These are phyloP conservation scores for Saccharomycopsis microspora DNA, from an alignment of 805 yeast genomes.

Conservation along the genomic window DNA sequence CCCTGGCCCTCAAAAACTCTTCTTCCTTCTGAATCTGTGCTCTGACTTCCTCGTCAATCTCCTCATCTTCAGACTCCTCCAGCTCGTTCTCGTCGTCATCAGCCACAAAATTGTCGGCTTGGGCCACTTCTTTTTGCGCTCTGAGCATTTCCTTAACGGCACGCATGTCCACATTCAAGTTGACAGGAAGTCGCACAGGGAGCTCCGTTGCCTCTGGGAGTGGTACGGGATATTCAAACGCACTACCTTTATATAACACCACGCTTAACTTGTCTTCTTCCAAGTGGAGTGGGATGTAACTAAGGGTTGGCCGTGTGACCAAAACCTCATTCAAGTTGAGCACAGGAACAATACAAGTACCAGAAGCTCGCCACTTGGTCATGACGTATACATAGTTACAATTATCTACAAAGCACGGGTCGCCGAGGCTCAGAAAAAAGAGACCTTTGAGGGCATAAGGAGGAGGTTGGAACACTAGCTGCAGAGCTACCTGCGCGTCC, in stretches of 20 bases:
- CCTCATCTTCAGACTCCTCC: conserved; percentile 18
- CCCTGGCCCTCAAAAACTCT: conserved; percentile 45
- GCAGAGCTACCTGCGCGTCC: not conserved
- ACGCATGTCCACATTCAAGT: conserved; percentile 22
- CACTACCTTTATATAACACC: conserved; percentile 54
- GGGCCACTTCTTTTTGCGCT: conserved; percentile 23
- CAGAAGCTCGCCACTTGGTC: conserved; percentile 67
- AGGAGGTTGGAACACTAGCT: conserved; percentile 3
- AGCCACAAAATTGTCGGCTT: conserved; percentile 19
- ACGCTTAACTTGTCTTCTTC: conserved; percentile 61
- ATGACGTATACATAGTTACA: conserved; percentile 64
- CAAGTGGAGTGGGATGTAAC: conserved; percentile 72
- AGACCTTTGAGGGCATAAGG: conserved; percentile 40
- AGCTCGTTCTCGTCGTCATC: conserved; percentile 19
- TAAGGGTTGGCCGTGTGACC: conserved; percentile 42
- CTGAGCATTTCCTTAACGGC: conserved; percentile 22
- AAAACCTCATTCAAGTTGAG: conserved; percentile 42
- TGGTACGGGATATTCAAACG: conserved; percentile 72
- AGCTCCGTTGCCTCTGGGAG: conserved; percentile 75
- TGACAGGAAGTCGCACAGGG: conserved; percentile 56
- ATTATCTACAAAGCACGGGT: conserved; percentile 79
- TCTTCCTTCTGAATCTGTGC: conserved; percentile 36
- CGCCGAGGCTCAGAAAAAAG: conserved; percentile 83
- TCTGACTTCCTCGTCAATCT: conserved; percentile 20
- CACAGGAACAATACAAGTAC: conserved; percentile 73